A percentile compares a stretch with the other conserved stretches of the same genome.
Evolutionary conservation across 805 yeast species (phyloP).

Genomic region (Saccharomycopsis babjevae): DNA sequence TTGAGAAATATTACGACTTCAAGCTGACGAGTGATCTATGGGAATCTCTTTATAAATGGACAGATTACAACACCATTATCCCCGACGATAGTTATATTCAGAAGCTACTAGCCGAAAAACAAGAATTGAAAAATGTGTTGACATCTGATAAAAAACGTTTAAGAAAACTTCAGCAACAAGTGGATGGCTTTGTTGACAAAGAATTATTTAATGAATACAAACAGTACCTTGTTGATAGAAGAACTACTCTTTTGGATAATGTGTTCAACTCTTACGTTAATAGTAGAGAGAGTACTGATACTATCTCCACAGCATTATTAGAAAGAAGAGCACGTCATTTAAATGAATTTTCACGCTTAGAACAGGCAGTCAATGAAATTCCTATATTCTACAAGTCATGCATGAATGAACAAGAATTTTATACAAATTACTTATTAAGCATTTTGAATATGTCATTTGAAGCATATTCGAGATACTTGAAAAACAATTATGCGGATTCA

Average conservation of each 20-base stretch:
- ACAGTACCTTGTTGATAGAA: slow-evolving; percentile 18
- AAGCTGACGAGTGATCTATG: not conserved
- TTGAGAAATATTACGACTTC: slow-evolving; percentile 12
- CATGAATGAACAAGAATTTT: not conserved
- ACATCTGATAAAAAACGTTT: not conserved
- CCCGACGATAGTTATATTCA: not conserved
- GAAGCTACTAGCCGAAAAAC: not conserved
- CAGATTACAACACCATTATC: slow-evolving; percentile 4
- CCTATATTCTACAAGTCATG: slow-evolving; percentile 12
- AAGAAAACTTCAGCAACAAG: not conserved
- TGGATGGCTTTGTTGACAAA: not conserved
- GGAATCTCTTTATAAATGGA: slow-evolving; percentile 7
- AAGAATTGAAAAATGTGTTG: not conserved
- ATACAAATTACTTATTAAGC: slow-evolving; percentile 2
- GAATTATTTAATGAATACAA: slow-evolving; percentile 15
- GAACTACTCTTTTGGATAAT: slow-evolving; percentile 23
- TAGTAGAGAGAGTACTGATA: slow-evolving; percentile 19
- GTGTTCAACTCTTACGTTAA: slow-evolving; percentile 22
- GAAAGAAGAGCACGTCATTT: slow-evolving; percentile 17
- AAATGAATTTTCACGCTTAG: slow-evolving; percentile 19
- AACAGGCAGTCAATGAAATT: slow-evolving; percentile 3
- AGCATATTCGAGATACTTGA: not conserved
- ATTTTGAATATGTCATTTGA: slow-evolving; percentile 7
- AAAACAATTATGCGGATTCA: not conserved
- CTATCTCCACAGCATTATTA: slow-evolving; percentile 10